Evolutionary conservation across 768 basidiomycete genomes (phyloP), one percentile per base, ranked within the genome.

Genomic region (Amanita phalloides): DNA sequence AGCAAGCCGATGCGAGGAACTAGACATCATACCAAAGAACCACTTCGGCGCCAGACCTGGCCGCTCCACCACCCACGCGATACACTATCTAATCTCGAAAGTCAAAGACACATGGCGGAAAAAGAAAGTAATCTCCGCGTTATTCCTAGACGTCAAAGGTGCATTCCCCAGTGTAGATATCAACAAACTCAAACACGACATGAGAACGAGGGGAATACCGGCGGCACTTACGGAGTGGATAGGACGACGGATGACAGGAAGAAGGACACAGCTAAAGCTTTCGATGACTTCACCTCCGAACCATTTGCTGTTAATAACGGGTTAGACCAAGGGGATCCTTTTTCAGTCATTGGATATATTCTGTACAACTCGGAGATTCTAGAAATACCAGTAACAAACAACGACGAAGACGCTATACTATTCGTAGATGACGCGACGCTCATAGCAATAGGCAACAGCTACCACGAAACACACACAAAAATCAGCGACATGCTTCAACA

Each of bases 281-380:
- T 58, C n/a, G 56, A 58, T 17, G 56, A 58, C 36, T 58, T 45
- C 25, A 20, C 28, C 6, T 58, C 57, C 2, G 48, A 41, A 3
- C 28, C 44, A 1, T 54, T 54, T 6, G 30, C 17, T 7, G 42
- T 55, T 3, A 9, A 20, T 3, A 52, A 56, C 25, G 55, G 55
- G 6, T 44, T 56, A 14, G 50, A 49, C 6, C 57, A 58, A 52
- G 57, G 57, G 0, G 48, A 49, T 20, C 53, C 53, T 8, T 36
- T 52, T 1, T 58, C 57, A 1, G 54, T 54, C 50, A 20, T 58
- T 0, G 30, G 47, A 5, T 54, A 54, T 33, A 53, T 55, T 0
- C 3, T 56, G 0, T 56, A 58, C 42, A 50, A 55, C 44, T 30
- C 13, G 9, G 25, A 13, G 2, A 2, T 45, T 1, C 23, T 23